Conservation (phyloP, 805 yeast species). For the Lachancea sp. region DNA sequence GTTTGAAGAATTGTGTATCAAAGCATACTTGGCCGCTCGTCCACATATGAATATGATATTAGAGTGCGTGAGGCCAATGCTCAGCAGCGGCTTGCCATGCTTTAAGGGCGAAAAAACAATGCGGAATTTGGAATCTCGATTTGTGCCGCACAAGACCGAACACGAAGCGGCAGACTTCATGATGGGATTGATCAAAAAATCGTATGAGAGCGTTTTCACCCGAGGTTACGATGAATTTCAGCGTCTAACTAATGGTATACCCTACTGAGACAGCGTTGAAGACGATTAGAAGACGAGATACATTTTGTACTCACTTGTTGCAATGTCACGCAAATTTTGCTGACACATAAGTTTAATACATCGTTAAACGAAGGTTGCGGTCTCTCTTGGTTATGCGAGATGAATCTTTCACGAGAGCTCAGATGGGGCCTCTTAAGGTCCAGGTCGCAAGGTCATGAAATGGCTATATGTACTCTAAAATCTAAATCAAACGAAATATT, state of each 20-base stretch:
- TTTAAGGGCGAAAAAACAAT: conserved; percentile 81
- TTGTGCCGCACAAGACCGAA: conserved; percentile 74
- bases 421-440: too few relatives aligned
- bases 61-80: conserved; percentile 84
- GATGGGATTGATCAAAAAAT: conserved; percentile 67
- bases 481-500: too few relatives aligned
- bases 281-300: too few relatives aligned
- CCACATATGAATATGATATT: conserved; percentile 83
- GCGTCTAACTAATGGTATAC: conserved; percentile 92
- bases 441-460: too few relatives aligned
- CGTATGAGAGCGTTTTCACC: conserved; percentile 83
- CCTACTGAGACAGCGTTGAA: too few relatives aligned
- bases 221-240: conserved; percentile 98
- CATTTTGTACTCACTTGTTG: too few relatives aligned
- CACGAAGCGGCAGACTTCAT: conserved; percentile 78
- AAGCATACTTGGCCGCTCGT: conserved; percentile 82
- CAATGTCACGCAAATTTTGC: too few relatives aligned
- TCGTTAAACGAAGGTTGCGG: too few relatives aligned
- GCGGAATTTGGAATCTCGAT: conserved; percentile 66
- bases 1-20: conserved; percentile 93
- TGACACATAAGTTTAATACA: too few relatives aligned
- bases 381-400: too few relatives aligned
- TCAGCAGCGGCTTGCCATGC: conserved; percentile 92
- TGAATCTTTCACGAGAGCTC: too few relatives aligned
- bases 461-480: too few relatives aligned